These are phyloP conservation scores for barrel medic (Medicago truncatula) DNA, from an alignment of 306 rosid species.

Conservation along the genomic window MtrunA17r5.0-ANR NC_053047.1:39640001-39640500, in stretches of 20 bases:
- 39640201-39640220: too few species aligned
- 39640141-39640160: background rate
- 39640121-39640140: background rate
- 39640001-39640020: too few species aligned
- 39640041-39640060: too few species aligned
- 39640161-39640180: background rate
- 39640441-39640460: background rate
- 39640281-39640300: background rate
- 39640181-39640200: background rate
- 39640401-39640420: background rate
- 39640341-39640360: background rate
- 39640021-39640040: background rate
- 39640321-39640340: constrained; percentile 38
- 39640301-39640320: background rate
- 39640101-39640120: background rate
- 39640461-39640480: too few species aligned
- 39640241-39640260: too few species aligned
- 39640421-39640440: background rate
- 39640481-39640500: constrained; percentile 1
- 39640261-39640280: too few species aligned
- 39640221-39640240: too few species aligned
- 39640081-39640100: background rate
- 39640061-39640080: background rate
- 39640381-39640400: background rate
- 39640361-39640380: background rate